phyloP scores from a whole-genome alignment of 2,329 filamentous ascomycete species.

The Massarina eburnea region DNA sequence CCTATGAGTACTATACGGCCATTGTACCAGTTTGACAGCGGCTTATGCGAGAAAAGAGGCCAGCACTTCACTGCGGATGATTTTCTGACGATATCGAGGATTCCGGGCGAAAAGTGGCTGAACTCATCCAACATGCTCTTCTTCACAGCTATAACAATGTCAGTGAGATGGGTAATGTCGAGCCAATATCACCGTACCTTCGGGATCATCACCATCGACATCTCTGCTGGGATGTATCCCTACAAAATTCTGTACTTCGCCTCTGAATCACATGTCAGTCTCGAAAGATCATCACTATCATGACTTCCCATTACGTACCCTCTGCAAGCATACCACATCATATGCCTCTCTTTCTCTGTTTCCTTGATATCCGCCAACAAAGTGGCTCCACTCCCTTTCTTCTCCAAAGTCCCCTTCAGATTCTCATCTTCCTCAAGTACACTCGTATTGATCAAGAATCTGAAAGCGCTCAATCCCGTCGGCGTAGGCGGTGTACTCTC shows the following conservation, averaged over 20 bases:
- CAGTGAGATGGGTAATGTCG: too few relatives aligned
- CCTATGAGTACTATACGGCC: slow-evolving; percentile 5
- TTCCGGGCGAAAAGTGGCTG: background rate
- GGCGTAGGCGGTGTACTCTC: slow-evolving; percentile 1
- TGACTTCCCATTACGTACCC: too few relatives aligned
- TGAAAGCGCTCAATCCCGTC: slow-evolving; percentile 7
- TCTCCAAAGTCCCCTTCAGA: background rate
- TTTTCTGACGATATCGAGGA: background rate
- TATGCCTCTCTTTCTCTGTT: slow-evolving; percentile 3
- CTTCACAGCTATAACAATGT: too few relatives aligned
- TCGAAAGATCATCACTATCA: too few relatives aligned
- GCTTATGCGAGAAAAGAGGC: slow-evolving; percentile 1
- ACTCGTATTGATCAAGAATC: slow-evolving; percentile 4
- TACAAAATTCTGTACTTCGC: slow-evolving; percentile 7
- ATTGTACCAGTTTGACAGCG: slow-evolving; percentile 2
- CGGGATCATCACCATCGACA: slow-evolving; percentile 1
- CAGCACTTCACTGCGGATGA: slow-evolving; percentile 2
- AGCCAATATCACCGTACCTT: too few relatives aligned
- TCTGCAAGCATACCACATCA: slow-evolving; percentile 8
- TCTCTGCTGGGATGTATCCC: slow-evolving; percentile 3
- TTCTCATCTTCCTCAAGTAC: background rate
- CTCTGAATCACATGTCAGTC: too few relatives aligned
- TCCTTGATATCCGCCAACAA: slow-evolving; percentile 2
- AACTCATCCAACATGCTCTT: slow-evolving; percentile 6
- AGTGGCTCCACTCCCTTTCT: slow-evolving; percentile 1